phyloP scores from a whole-genome alignment of 306 rosid species.

The Vigna nakashimae region DNA sequence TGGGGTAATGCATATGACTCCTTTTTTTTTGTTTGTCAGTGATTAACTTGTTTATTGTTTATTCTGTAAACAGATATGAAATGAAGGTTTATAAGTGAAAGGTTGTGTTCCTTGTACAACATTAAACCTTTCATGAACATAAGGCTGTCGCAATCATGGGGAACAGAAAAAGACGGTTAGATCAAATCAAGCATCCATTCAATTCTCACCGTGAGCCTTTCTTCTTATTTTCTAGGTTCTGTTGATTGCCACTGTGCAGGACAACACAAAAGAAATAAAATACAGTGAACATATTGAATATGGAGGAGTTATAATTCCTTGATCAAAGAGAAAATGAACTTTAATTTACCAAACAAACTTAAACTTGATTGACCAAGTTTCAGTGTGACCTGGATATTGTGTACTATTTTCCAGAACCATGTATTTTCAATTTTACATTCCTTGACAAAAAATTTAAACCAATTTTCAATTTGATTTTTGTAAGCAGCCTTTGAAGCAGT shows the following conservation, averaged over 20 bases:
- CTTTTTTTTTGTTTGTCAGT: neutral
- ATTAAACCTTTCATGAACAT: too few species aligned
- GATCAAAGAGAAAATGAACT: slow-evolving; percentile 14
- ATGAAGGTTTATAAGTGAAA: slow-evolving; percentile 12
- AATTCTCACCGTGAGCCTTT: slow-evolving; percentile 61
- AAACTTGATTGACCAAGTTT: slow-evolving; percentile 2
- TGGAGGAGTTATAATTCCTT: neutral
- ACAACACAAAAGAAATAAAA: neutral
- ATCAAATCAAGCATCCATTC: slow-evolving; percentile 64
- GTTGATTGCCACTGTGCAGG: slow-evolving; percentile 31
- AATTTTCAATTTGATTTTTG: slow-evolving; percentile 6
- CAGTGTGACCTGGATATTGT: neutral
- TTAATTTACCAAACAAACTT: neutral
- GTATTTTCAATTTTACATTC: slow-evolving; percentile 33
- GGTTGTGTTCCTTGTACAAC: slow-evolving; percentile 10
- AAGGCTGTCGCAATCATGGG: slow-evolving; percentile 38
- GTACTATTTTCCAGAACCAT: neutral
- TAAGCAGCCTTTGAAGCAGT: slow-evolving; percentile 82
- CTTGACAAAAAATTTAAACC: neutral
- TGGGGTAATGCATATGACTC: slow-evolving; percentile 6
- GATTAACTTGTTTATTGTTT: slow-evolving; percentile 22
- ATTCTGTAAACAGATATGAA: neutral
- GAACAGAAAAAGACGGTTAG: slow-evolving; percentile 57
- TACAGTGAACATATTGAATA: neutral
- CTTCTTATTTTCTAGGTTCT: neutral